Evolutionary conservation across 345 rosid species (phyloP), one percentile per base, ranked within the genome.

Genomic region (Aquilaria sinensis): DNA sequence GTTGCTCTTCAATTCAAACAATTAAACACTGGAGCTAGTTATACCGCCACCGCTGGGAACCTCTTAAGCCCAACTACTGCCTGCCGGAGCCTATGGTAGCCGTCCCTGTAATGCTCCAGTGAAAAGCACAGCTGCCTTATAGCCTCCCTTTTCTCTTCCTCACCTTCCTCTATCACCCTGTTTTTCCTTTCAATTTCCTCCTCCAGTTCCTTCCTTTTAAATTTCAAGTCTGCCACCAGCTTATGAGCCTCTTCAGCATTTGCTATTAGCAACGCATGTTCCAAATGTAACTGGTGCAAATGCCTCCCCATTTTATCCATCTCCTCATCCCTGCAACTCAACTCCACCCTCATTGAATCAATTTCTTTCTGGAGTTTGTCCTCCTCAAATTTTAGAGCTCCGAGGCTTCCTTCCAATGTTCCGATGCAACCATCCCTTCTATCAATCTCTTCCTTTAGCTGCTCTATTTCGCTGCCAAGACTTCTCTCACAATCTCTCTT

Each of bases 121-220:
- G 89, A 81, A 50, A 76, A 72, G 65, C 92, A 83, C 23, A 86
- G 75, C 56, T 83, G 89, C 49, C 92, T 63, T 41, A 83, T 83
- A 2, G 79, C 92, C 70, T 83, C 87, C 70, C 85, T 56, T 74
- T 85, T 85, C 75, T 82, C 72, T 57, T 85, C 87, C 10, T 77
- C 87, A 54, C 81, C 66, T 60, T 80, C 90, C 51, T 58, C 52
- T 23, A 75, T 77, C 65, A 62, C 0, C n/a, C 55, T 56, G 63
- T 68, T 76, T 33, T 74, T 76, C 64, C 41, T 80, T 71, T 82
- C 76, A 6, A 80, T 61, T 77, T 78, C 87, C 53, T 72, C 78
- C 56, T 57, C 76, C 16, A 84, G 69, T 62, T 74, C 86, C 63
- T 58, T 72, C 0, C 73, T 72, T 69, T 74, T 64, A 62, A 47